Evolutionary conservation across 2,329 filamentous ascomycete genomes (phyloP).

Genomic region (Dendryphion nanum): DNA sequence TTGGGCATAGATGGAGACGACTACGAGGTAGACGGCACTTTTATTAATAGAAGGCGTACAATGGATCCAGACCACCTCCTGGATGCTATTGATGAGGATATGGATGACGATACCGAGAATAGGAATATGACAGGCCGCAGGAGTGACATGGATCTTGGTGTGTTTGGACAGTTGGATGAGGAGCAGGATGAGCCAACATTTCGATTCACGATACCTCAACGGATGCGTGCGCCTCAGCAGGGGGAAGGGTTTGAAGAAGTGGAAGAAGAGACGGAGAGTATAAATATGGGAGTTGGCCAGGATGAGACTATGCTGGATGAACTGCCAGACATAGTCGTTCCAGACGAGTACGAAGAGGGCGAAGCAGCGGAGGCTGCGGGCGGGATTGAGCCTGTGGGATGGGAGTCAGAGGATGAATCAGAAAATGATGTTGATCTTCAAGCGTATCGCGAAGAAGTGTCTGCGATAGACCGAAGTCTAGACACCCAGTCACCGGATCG

Average conservation of each 20-base stretch:
- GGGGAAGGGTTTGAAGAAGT: conserved; percentile 14
- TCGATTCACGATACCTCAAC: conserved; percentile 37
- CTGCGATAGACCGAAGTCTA: conserved; percentile 35
- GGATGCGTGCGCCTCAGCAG: conserved; percentile 21
- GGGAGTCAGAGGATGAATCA: conserved; percentile 28
- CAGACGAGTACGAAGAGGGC: background rate
- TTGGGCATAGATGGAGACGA: conserved; percentile 34
- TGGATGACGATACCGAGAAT: conserved; percentile 31
- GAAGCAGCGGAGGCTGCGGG: background rate
- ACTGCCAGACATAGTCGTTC: background rate
- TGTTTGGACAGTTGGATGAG: conserved; percentile 32
- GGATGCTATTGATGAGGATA: conserved; percentile 33
- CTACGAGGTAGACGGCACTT: conserved; percentile 44
- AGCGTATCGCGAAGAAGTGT: conserved; percentile 35
- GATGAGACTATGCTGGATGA: background rate
- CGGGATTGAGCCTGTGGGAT: conserved; percentile 15
- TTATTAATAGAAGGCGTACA: conserved; percentile 27
- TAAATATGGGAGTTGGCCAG: conserved; percentile 31
- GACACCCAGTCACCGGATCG: conserved; percentile 25
- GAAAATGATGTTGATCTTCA: conserved; percentile 28
- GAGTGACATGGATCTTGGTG: conserved; percentile 31
- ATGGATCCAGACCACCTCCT: conserved; percentile 36
- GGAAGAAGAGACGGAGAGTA: conserved; percentile 16
- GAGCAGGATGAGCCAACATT: conserved; percentile 40
- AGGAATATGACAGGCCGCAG: conserved; percentile 29